These are phyloP conservation scores for Xanthoconium stramineum DNA, from an alignment of 768 basidiomycete species.

Conservation along the genomic window DNA sequence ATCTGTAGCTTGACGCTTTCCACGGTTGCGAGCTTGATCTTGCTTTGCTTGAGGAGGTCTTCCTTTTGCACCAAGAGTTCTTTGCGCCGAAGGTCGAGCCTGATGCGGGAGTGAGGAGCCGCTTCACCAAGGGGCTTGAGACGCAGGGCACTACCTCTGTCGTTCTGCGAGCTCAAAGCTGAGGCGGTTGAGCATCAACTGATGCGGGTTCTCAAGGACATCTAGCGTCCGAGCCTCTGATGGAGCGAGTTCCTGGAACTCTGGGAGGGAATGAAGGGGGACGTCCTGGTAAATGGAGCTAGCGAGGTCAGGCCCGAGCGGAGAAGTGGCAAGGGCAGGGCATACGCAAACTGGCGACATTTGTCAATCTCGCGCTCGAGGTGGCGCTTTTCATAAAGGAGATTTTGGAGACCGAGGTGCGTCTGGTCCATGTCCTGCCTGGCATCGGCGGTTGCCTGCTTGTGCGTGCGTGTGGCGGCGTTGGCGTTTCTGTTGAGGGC, in stretches of 20 bases:
- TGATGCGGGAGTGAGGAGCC: conserved; percentile 28
- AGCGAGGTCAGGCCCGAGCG: conserved; percentile 2
- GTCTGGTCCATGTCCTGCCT: conserved; percentile 90
- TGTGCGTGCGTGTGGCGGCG: conserved; percentile 65
- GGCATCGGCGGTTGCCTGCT: conserved; percentile 68
- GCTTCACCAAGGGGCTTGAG: conserved; percentile 4
- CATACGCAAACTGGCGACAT: conserved; percentile 86
- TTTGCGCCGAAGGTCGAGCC: conserved; percentile 68
- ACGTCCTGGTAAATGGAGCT: conserved; percentile 91
- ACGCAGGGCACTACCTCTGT: conserved; percentile 56
- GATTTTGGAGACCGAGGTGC: conserved; percentile 80
- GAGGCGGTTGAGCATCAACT: conserved; percentile 83
- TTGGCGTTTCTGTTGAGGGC: conserved; percentile 74
- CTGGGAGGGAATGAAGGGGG: conserved; percentile 64
- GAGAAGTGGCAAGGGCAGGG: neutral
- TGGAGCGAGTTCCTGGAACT: conserved; percentile 69
- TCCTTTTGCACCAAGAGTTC: conserved; percentile 71
- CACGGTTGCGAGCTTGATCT: conserved; percentile 64
- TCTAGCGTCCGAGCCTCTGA: conserved; percentile 59
- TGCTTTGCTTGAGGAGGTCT: conserved; percentile 76
- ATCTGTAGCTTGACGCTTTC: conserved; percentile 79
- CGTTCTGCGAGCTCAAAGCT: conserved; percentile 87
- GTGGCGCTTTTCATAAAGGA: conserved; percentile 86
- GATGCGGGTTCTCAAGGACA: conserved; percentile 67
- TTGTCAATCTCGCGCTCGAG: conserved; percentile 90